Conservation (phyloP, 176 grass and related monocot genomes). For the Bromus sterilis region DNA sequence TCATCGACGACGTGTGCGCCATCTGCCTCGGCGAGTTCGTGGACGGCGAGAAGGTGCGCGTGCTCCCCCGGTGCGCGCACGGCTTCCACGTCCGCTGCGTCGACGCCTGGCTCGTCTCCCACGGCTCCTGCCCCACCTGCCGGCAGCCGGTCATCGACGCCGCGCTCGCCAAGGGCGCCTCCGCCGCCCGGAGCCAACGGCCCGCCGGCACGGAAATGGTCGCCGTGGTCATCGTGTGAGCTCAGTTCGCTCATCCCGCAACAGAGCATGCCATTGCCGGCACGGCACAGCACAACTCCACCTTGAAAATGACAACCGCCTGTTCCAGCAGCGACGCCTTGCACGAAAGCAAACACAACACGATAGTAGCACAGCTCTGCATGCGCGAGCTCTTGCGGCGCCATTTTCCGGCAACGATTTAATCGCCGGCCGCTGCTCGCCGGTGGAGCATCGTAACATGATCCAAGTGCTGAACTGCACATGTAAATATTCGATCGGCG, state of each 20-base stretch:
- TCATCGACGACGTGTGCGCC: conserved; percentile 40
- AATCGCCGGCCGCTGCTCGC: neutral
- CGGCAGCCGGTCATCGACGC: conserved; percentile 26
- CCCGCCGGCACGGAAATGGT: neutral
- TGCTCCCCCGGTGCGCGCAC: conserved; percentile 67
- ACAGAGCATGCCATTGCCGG: neutral
- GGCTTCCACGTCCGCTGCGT: conserved; percentile 72
- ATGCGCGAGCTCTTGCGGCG: neutral
- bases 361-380: neutral
- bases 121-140: conserved; percentile 76
- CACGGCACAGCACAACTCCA: too few relatives aligned
- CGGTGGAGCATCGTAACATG: neutral
- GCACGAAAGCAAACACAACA: neutral
- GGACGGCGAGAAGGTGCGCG: conserved; percentile 66
- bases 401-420: neutral
- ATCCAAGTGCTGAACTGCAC: neutral
- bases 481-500: neutral
- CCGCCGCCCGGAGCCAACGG: neutral
- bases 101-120: conserved; percentile 62
- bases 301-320: too few relatives aligned
- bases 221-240: conserved; percentile 27
- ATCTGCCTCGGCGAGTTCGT: conserved; percentile 84
- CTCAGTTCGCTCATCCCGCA: neutral
- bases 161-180: neutral
- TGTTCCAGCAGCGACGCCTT: too few relatives aligned